Base-by-base conservation (phyloP, 106 monocot genomes). In the Narthecium ossifragum region DNA sequence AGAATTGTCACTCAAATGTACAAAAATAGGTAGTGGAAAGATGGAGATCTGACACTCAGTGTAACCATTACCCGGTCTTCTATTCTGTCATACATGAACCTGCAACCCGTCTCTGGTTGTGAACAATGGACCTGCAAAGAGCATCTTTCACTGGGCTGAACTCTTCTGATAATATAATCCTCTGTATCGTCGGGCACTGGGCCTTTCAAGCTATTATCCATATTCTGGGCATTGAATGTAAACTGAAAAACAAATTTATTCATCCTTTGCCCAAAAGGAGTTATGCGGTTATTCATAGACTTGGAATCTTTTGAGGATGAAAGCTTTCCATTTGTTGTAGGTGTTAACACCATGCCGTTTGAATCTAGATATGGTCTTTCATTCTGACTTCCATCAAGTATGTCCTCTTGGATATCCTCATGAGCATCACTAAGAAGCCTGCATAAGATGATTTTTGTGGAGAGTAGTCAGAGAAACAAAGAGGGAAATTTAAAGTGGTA, bases 181-280 rank as follows among this genome's bases (percentile, higher is more conserved):
- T 88, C 91, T 6, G 48, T 36, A 31, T 51, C 53, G 52, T 76
- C 75, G 66, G 46, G 22, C 3, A 73, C 72, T 66, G 73, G 37
- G 25, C 39, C 71, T 40, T 31, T 68, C 15, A 53, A 18, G 22
- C 31, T 54, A 55, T 50, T 51, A 20, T 71, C 67, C 33, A 46
- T 47, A 56, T 67, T 69, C 2, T 66, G 21, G 55, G 55, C 26
- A 74, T 82, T 79, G 29, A 91, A 72, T 33, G 67, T 68, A 55
- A 70, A 79, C 26, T 84, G 81, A n/a, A 67, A 49, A 22, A 68
- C 61, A 68, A 91, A 98, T 66, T 98, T 98, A 52, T 62, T 79
- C 26, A 69, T 74, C 59, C 91, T 70, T 64, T 84, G 83, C 17
- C 91, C 87, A 63, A 98, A 98, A 41, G 98, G 91, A 61, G 98